A percentile compares a stretch with the other conserved stretches of the same genome.
Evolutionary conservation across 192 early-diverging fungal species (phyloP).

Genomic region (Podila horticola): DNA sequence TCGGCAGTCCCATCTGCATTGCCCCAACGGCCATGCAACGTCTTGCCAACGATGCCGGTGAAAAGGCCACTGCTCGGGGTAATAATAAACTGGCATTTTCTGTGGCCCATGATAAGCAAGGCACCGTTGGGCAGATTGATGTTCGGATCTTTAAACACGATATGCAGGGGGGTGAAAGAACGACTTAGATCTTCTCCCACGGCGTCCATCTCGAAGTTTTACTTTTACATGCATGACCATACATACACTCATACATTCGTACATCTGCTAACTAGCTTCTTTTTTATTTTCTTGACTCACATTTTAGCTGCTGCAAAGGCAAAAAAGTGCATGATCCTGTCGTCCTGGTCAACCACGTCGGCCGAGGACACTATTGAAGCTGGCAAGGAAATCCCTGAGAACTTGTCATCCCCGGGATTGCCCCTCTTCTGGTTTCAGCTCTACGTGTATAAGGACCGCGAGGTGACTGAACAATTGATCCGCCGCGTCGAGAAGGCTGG

Average conservation of each 20-base stretch:
- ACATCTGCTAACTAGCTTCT: too few species aligned
- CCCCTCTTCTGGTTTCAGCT: slow-evolving; percentile 74
- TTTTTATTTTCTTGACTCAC: background rate
- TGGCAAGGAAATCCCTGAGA: slow-evolving; percentile 66
- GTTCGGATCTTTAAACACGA: too few species aligned
- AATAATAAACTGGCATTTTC: slow-evolving; percentile 4
- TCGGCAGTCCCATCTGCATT: slow-evolving; percentile 76
- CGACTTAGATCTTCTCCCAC: too few species aligned
- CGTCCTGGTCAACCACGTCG: slow-evolving; percentile 56
- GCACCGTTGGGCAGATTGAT: too few species aligned
- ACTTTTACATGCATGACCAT: too few species aligned
- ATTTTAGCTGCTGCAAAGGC: slow-evolving; percentile 77
- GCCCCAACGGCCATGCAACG: slow-evolving; percentile 83
- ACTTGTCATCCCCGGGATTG: slow-evolving; percentile 57
- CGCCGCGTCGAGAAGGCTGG: slow-evolving; percentile 79
- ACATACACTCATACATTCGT: too few species aligned
- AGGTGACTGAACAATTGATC: slow-evolving; percentile 71
- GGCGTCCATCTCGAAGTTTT: too few species aligned
- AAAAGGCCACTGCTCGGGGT: slow-evolving; percentile 72
- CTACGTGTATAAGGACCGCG: slow-evolving; percentile 82
- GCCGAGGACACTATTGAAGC: slow-evolving; percentile 55
- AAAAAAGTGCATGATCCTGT: slow-evolving; percentile 80
- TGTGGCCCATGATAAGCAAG: slow-evolving; percentile 7
- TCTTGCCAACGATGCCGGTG: slow-evolving; percentile 75
- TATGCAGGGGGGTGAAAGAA: too few species aligned